Percentiles rank a stretch among this genome's conserved stretches.
Evolutionary conservation across 2,329 filamentous ascomycete genomes (phyloP).

Genomic region (Ophiostoma ulmi): DNA sequence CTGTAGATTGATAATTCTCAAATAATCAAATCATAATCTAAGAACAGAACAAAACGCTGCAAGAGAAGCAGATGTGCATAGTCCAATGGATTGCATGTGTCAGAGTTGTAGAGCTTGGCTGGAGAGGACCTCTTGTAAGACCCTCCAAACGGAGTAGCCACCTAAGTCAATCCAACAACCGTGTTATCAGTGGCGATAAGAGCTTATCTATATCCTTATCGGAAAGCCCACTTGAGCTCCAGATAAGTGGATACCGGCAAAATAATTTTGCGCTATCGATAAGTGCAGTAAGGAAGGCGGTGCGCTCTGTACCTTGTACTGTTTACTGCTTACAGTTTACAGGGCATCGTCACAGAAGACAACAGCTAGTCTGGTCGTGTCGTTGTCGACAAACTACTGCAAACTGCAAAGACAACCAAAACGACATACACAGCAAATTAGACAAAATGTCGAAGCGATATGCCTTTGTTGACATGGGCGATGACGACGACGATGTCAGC

Average conservation of each 20-base stretch:
- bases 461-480: slow-evolving; percentile 63
- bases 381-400: background rate
- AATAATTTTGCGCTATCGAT: slow-evolving; percentile 27
- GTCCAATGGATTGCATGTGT: slow-evolving; percentile 2
- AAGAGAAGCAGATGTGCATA: background rate
- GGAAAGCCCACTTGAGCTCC: background rate
- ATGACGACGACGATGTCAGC: slow-evolving; percentile 43
- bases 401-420: background rate
- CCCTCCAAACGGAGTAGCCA: background rate
- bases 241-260: slow-evolving; percentile 14
- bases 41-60: background rate
- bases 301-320: background rate
- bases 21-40: background rate
- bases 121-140: too few relatives aligned
- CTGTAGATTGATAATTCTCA: background rate
- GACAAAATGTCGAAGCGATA: slow-evolving; percentile 50
- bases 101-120: background rate
- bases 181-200: slow-evolving; percentile 22
- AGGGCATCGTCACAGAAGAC: background rate
- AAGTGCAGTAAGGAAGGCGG: slow-evolving; percentile 12
- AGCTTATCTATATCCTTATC: slow-evolving; percentile 4
- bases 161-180: slow-evolving; percentile 20
- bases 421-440: background rate
- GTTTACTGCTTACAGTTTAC: background rate
- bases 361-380: background rate